Base-by-base conservation (phyloP, 768 basidiomycete genomes). In the Lentinula boryana region DNA sequence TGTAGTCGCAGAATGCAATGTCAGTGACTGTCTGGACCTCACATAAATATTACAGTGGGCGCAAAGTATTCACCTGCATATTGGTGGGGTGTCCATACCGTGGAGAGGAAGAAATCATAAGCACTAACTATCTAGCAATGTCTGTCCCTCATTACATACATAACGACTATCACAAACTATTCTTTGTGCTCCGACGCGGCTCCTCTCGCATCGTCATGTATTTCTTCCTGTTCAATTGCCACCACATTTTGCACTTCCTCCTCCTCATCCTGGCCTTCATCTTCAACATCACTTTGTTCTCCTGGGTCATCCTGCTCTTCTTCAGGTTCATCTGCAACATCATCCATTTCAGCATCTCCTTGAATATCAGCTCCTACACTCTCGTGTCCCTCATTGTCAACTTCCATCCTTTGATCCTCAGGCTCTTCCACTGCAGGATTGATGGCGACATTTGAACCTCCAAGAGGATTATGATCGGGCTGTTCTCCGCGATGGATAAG, bases 151-250 rank as follows among this genome's bases (percentile, higher is more conserved):
- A 27, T 23, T 23, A 23, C 23, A 23, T 23, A 23, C 23, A 23
- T 23, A 3, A 38, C 36, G 36, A 38, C 36, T 38, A 38, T 38
- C 36, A 27, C 36, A 38, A 38, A 16, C 7, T 48, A 21, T 10
- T 23, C 12, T 16, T 56, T 56, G 27, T 58, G 32, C 57, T 58
- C 57, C 13, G 55, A 12, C 7, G 40, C 55, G 4, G 59, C 27
- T 10, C 59, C 50, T 8, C 49, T 63, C 0, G 70, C 69, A 67
- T 83, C 82, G 58, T 55, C 69, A 60, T 58, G 67, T 38, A 78
- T 46, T 60, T 80, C 81, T 46, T 79, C 75, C n/a, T 75, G 66
- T 60, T 84, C 82, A 8, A 81, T 61, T 4, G 73, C 73, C 64
- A 79, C 74, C 41, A 71, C 61, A 62, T 86, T 76, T 65, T 75